phyloP scores from a whole-genome alignment of 805 yeast genomes.

The Candida pseudofarinosa region DNA sequence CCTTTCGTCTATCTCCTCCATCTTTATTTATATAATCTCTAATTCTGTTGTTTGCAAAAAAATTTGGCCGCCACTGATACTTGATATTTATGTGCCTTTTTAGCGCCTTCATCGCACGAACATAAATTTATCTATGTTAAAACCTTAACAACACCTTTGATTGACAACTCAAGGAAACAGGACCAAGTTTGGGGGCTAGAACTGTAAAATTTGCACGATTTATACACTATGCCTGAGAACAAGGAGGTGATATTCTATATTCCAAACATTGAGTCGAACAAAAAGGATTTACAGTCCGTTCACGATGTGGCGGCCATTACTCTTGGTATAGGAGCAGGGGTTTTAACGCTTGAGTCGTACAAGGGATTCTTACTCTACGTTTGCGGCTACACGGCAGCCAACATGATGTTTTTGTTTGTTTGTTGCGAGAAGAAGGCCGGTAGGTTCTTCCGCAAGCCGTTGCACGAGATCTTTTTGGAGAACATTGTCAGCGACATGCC shows the following conservation, averaged over 20 bases:
- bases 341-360: conserved; percentile 33
- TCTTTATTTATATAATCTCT: background rate
- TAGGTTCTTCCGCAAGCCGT: conserved; percentile 25
- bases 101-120: background rate
- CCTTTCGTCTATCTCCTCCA: conserved; percentile 1
- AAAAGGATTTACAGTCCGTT: conserved; percentile 24
- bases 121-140: background rate
- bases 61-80: conserved; percentile 6
- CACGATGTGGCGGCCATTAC: conserved; percentile 36
- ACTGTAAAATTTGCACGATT: no score
- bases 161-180: no score
- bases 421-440: conserved; percentile 30
- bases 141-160: no score
- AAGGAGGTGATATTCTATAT: conserved; percentile 17
- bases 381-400: conserved; percentile 29
- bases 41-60: background rate
- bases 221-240: conserved; percentile 3
- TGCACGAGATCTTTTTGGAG: conserved; percentile 30
- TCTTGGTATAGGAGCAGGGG: conserved; percentile 39
- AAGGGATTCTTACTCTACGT: conserved; percentile 34
- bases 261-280: conserved; percentile 27
- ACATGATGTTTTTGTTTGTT: conserved; percentile 22
- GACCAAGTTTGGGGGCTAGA: no score
- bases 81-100: background rate
- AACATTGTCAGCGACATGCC: conserved; percentile 30